Evolutionary conservation across 2,329 filamentous ascomycete species (phyloP), one percentile per base, ranked within the genome.

Genomic region (Mycosphaerella arachidis): DNA sequence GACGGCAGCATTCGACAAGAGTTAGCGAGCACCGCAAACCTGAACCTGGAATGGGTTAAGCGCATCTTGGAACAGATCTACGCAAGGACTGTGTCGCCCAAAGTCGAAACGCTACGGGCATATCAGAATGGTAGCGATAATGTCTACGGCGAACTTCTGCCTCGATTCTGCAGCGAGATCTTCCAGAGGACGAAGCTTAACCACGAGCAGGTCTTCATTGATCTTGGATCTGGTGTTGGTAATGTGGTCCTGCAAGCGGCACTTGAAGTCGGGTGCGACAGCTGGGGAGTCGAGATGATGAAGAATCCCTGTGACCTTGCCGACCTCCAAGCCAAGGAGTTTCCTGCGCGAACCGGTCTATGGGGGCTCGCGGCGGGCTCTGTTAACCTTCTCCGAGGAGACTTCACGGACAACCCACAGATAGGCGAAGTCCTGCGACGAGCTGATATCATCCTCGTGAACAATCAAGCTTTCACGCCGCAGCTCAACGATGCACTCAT

Each of bases 241-340:
- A 99, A 97, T 72, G 93, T 97, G 2, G 92, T 94, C 29, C 79
- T 99, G 54, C 94, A 99, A 74, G 92, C 93, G 1, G 94, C 94
- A 0, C 83, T 99, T 20, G 91, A 99, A 74, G 86, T 93, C 55
- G 94, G 94, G 18, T 96, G 92, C 73, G 91, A 96, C 72, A 93
- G 89, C 74, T 97, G 92, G 88, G 94, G 94, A 30, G 96, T 93
- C 70, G 94, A 99, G 75, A 91, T 95, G 82, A 96, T 97, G 91
- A 83, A 88, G 59, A 95, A 94, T 62, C 91, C 92, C 1, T 92
- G 89, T 77, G 86, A 87, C 58, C 83, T 96, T 33, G 94, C 91
- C 7, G 85, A 89, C 29, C 82, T 86, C 29, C 94, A 97, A 75
- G 83, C 89, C 65, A 81, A 83, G 37, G 94, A 99, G 74, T 96